phyloP scores from a whole-genome alignment of 768 basidiomycete genomes.

The Mycena rebaudengoi region DNA sequence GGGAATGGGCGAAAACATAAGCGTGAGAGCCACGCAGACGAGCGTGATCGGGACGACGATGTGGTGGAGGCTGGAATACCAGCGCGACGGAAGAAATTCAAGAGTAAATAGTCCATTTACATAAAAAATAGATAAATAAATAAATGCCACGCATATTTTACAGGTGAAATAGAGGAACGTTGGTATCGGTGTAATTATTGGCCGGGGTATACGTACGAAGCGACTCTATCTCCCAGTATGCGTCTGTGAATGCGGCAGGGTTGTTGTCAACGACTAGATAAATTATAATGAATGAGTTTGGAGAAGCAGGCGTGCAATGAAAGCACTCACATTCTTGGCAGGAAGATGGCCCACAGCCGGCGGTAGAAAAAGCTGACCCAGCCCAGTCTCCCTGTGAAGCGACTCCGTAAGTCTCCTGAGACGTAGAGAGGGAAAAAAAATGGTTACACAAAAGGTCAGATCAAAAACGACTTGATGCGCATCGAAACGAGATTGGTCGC shows the following conservation, averaged over 20 bases:
- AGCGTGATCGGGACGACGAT: conserved; percentile 93
- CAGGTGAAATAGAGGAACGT: no score
- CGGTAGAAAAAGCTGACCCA: conserved; percentile 46
- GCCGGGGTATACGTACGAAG: conserved; percentile 61
- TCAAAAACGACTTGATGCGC: conserved; percentile 65
- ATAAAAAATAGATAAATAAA: no score
- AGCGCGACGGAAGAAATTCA: conserved; percentile 60
- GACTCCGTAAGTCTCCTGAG: not conserved
- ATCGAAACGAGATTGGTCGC: conserved; percentile 65
- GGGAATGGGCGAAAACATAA: conserved; percentile 48
- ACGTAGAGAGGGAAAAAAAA: not conserved
- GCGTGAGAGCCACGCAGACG: conserved; percentile 65
- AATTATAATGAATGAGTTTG: not conserved
- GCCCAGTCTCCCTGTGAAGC: conserved; percentile 71
- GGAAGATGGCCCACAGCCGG: conserved; percentile 48
- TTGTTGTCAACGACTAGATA: conserved; percentile 64
- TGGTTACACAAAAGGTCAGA: conserved; percentile 64
- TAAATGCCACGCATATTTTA: no score
- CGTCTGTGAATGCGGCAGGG: conserved; percentile 63
- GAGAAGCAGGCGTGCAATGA: not conserved
- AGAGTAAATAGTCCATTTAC: conserved; percentile 44
- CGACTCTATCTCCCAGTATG: conserved; percentile 76
- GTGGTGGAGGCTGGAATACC: conserved; percentile 92
- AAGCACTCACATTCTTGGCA: conserved; percentile 57
- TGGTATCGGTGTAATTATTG: not conserved